Evolutionary conservation across 371 early-diverging fungal genomes (phyloP).

Genomic region (Syncephalastrum racemosum): DNA sequence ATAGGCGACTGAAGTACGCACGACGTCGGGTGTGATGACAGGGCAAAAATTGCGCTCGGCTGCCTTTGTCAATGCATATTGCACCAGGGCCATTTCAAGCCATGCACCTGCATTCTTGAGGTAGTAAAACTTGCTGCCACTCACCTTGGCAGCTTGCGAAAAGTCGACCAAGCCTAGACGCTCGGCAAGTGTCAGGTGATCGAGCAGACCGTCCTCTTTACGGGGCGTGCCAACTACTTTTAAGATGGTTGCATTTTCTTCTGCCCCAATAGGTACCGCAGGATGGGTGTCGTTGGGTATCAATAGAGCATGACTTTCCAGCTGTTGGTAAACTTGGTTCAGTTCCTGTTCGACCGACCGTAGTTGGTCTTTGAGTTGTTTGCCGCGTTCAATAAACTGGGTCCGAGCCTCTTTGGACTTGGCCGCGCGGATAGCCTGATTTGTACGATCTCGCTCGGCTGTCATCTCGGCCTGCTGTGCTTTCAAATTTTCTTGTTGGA

Average conservation of each 20-base stretch:
- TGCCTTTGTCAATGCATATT: conserved; percentile 81
- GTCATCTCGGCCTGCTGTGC: conserved; percentile 44
- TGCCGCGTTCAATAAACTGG: conserved; percentile 11
- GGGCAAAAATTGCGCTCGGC: conserved; percentile 72
- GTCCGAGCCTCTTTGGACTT: conserved; percentile 12
- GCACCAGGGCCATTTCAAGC: conserved; percentile 84
- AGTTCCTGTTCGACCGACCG: conserved; percentile 37
- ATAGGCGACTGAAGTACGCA: conserved; percentile 75
- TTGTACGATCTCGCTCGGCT: conserved; percentile 50
- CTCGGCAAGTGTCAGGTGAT: conserved; percentile 70
- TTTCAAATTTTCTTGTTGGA: conserved; percentile 30
- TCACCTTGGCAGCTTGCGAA: conserved; percentile 77
- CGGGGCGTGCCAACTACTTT: conserved; percentile 45
- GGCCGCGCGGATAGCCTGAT: conserved; percentile 15
- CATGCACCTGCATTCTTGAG: conserved; percentile 81
- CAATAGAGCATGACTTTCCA: conserved; percentile 50
- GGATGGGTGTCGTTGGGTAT: conserved; percentile 78
- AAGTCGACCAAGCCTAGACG: conserved; percentile 77
- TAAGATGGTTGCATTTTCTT: conserved; percentile 53
- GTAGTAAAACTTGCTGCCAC: conserved; percentile 88
- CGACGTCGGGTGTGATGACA: conserved; percentile 86
- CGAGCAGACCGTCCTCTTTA: conserved; percentile 35
- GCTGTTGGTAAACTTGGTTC: conserved; percentile 4
- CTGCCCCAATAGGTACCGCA: conserved; percentile 64
- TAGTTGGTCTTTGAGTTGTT: conserved; percentile 23